These are phyloP conservation scores for Platanthera guangdongensis DNA, from an alignment of 106 monocot species.

Conservation along the genomic window DNA sequence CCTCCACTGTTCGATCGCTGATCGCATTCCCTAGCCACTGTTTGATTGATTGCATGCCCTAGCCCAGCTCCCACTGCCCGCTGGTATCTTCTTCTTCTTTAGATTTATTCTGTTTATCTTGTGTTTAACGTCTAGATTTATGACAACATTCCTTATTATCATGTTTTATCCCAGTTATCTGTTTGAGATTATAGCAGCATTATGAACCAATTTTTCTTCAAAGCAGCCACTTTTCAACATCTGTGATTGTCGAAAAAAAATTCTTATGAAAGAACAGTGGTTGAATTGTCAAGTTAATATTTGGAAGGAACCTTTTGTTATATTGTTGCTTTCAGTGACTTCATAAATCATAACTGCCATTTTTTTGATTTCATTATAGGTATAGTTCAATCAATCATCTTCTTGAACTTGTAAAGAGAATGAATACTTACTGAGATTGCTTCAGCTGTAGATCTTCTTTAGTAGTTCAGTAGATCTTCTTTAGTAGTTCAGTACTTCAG, in stretches of 20 bases:
- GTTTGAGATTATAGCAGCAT: neutral
- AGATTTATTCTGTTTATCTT: no score
- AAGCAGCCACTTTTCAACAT: neutral
- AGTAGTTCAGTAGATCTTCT: no score
- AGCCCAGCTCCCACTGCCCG: no score
- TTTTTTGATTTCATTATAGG: neutral
- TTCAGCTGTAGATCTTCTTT: neutral
- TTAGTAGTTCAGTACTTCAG: no score
- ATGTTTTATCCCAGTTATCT: no score
- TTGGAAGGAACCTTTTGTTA: neutral
- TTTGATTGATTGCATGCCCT: no score
- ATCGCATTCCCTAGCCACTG: no score
- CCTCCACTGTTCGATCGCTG: no score
- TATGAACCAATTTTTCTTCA: neutral
- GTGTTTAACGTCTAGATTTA: no score
- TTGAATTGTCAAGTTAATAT: neutral
- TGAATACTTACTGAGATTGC: neutral
- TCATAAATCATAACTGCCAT: neutral
- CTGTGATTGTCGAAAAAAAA: neutral
- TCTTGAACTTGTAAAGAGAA: neutral
- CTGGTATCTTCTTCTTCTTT: no score
- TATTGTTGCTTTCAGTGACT: neutral
- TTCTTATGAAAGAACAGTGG: neutral
- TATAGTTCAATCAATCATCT: neutral
- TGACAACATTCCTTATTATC: no score